These are phyloP conservation scores for Rhododendron griersonianum DNA, from an alignment of 148 eudicot species.

Conservation along the genomic window DNA sequence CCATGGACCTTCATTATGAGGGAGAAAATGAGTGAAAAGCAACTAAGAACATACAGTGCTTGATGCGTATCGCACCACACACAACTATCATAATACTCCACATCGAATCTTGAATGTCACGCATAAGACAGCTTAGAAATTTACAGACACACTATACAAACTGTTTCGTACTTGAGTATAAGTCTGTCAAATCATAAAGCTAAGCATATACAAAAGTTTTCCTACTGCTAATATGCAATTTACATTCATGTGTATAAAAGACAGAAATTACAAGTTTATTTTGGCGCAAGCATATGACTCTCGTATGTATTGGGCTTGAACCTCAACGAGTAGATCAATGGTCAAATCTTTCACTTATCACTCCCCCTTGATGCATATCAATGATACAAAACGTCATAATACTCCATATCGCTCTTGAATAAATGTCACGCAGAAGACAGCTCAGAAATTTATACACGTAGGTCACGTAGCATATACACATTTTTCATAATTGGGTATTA, in stretches of 20 bases:
- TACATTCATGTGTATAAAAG: neutral
- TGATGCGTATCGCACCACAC: neutral
- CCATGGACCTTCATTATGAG: slow-evolving; percentile 18
- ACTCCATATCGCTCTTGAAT: neutral
- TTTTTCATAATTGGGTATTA: neutral
- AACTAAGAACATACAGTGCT: neutral
- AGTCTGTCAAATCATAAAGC: neutral
- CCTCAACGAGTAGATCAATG: neutral
- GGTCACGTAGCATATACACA: neutral
- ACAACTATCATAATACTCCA: neutral
- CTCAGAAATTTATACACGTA: neutral
- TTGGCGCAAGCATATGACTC: neutral
- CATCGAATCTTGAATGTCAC: neutral
- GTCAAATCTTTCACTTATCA: neutral
- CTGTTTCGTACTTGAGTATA: neutral
- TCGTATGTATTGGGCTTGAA: neutral
- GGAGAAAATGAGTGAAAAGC: neutral
- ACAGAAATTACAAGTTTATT: neutral
- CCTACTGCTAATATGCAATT: neutral
- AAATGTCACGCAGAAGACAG: neutral
- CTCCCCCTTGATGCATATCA: neutral
- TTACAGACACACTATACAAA: neutral
- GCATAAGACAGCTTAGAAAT: neutral
- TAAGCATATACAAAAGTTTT: neutral
- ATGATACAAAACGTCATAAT: neutral